Evolutionary conservation across 225 moss, liverwort and hornwort species (phyloP), one percentile per base, ranked within the genome.

Genomic region (Bryoerythrophyllum caledonicum): DNA sequence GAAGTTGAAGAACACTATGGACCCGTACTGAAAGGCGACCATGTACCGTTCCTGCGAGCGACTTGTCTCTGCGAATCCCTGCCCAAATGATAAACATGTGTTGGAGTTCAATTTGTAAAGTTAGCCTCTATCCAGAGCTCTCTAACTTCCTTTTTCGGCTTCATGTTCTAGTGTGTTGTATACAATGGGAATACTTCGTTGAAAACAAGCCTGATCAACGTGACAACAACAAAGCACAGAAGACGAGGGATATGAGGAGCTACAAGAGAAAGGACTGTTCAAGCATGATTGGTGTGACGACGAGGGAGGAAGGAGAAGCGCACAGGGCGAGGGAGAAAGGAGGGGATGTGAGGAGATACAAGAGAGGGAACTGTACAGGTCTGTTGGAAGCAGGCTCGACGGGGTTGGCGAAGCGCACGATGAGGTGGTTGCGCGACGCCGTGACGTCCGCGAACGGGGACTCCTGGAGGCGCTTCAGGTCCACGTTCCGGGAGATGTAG

Each of bases 11-110:
- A 91, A 93, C 12, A 91, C 93, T 25, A 93, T 86, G 46, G 91
- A 91, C 35, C 93, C 93, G 64, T 89, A 93, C 57, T 93, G 93
- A 63, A 93, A 91, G 30, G 88, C 84, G 15, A 93, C 93, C 93
- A 93, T 93, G 65, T 89, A 93, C 21, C 87, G 76, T 78, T 93
- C 93, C 78, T 86, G 87, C 46, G 90, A 73, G 40, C 84, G 82
- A 52, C 90, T 90, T 64, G 88, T 85, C 62, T 87, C 87, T 46
- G 90, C 82, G 81, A 88, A 81, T 66, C 87, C 93, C 91, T 93
- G 87, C 56, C n/a, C 60, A 65, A 48, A 19, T n/a, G 19, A 64
- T 20, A 64, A 3, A 71, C 2, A 40, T 44, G 44, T 44, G 14
- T n/a, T n/a, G n/a, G n/a, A n/a, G n/a, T n/a, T n/a, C n/a, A 14